These are phyloP conservation scores for Vinca minor DNA, from an alignment of 257 asterid species.

Conservation along the genomic window DNA sequence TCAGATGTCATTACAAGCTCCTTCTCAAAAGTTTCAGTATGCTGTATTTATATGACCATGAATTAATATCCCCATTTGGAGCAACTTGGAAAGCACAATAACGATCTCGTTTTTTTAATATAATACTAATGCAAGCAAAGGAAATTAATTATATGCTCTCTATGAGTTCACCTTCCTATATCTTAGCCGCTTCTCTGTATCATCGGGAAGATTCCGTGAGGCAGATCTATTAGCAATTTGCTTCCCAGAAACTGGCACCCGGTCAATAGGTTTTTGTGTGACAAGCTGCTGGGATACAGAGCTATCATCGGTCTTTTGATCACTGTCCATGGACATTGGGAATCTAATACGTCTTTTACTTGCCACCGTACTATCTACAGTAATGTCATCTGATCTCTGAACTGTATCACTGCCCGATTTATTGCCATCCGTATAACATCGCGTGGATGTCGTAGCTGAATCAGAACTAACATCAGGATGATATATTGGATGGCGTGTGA, in stretches of 20 bases:
- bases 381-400: slow-evolving; percentile 78
- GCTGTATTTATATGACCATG: slow-evolving; percentile 28
- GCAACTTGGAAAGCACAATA: background rate
- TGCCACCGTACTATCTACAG: slow-evolving; percentile 77
- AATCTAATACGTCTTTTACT: slow-evolving; percentile 60
- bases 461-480: slow-evolving; percentile 88
- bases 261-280: slow-evolving; percentile 37
- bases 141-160: background rate
- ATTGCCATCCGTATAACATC: slow-evolving; percentile 55
- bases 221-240: slow-evolving; percentile 56
- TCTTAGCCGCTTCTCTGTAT: slow-evolving; percentile 40
- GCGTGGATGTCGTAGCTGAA: slow-evolving; percentile 86
- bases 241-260: slow-evolving; percentile 62
- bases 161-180: slow-evolving; percentile 46
- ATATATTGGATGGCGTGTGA: slow-evolving; percentile 68
- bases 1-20: slow-evolving; percentile 91
- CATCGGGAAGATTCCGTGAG: slow-evolving; percentile 38
- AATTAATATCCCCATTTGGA: slow-evolving; percentile 1
- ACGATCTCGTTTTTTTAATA: background rate
- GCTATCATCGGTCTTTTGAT: slow-evolving; percentile 69
- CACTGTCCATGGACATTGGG: slow-evolving; percentile 52
- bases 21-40: slow-evolving; percentile 65
- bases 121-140: background rate
- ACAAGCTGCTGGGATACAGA: slow-evolving; percentile 56
- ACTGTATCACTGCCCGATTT: slow-evolving; percentile 69